phyloP scores from a whole-genome alignment of 2,329 filamentous ascomycete species.

The Pyrenophora graminea region DNA sequence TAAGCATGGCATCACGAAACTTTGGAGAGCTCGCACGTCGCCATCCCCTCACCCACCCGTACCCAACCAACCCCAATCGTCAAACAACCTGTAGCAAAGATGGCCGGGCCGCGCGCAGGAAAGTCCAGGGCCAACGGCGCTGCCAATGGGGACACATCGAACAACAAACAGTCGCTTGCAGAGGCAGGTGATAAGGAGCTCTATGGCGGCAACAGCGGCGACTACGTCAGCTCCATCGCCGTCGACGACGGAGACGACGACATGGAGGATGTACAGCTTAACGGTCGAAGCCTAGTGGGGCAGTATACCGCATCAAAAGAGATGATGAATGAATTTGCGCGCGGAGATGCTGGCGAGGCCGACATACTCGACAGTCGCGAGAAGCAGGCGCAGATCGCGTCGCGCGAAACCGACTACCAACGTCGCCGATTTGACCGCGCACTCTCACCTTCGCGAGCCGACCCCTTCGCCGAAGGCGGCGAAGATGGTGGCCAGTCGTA shows the following conservation, averaged over 20 bases:
- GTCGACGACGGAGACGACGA: slow-evolving; percentile 77
- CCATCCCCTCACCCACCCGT: slow-evolving; percentile 17
- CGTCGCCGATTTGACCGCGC: slow-evolving; percentile 86
- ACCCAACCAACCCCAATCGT: slow-evolving; percentile 14
- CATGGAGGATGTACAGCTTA: slow-evolving; percentile 69
- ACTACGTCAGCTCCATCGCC: slow-evolving; percentile 90
- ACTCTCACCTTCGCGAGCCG: slow-evolving; percentile 81
- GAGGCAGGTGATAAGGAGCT: slow-evolving; percentile 87
- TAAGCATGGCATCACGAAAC: slow-evolving; percentile 18
- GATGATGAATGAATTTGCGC: slow-evolving; percentile 92
- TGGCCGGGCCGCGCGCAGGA: slow-evolving; percentile 43
- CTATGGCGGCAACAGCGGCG: slow-evolving; percentile 72
- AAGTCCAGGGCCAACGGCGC: slow-evolving; percentile 81
- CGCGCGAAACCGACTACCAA: slow-evolving; percentile 96
- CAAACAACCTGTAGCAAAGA: slow-evolving; percentile 35
- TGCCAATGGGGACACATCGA: slow-evolving; percentile 77
- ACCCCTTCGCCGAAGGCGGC: slow-evolving; percentile 79
- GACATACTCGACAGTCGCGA: slow-evolving; percentile 86
- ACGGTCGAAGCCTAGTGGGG: slow-evolving; percentile 77
- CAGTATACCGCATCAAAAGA: slow-evolving; percentile 93
- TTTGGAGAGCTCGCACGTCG: slow-evolving; percentile 15
- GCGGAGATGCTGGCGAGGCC: slow-evolving; percentile 87
- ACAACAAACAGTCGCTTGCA: slow-evolving; percentile 88
- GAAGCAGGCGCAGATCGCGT: slow-evolving; percentile 86
- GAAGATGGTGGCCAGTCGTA: slow-evolving; percentile 80